Conservation (phyloP, 2,329 filamentous ascomycete species). For the Emericellopsis atlantica region DNA sequence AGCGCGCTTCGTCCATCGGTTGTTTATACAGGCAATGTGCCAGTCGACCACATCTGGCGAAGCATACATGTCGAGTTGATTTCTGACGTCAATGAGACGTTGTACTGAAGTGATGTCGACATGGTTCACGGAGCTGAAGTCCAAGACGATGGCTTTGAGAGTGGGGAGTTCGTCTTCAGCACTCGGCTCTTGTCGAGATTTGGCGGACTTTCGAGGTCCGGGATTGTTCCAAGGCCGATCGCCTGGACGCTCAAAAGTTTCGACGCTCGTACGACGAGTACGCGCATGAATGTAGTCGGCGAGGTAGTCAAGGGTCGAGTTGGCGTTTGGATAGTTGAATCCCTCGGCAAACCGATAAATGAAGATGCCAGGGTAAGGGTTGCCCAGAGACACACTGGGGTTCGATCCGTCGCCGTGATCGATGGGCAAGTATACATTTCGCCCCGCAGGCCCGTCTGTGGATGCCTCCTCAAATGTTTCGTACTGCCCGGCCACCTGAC, state of each 20-base stretch:
- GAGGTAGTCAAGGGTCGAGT: constrained; percentile 74
- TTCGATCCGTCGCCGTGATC: constrained; percentile 41
- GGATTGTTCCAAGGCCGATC: constrained; percentile 96
- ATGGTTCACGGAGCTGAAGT: constrained; percentile 89
- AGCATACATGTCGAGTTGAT: constrained; percentile 80
- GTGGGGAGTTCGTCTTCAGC: constrained; percentile 42
- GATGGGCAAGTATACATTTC: constrained; percentile 27
- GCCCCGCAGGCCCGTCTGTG: constrained; percentile 23
- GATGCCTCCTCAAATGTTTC: constrained; percentile 30
- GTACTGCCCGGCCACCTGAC: constrained; percentile 34
- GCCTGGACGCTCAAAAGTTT: constrained; percentile 33
- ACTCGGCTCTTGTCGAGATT: constrained; percentile 24
- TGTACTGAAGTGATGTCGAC: constrained; percentile 89
- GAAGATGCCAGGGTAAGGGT: constrained; percentile 77
- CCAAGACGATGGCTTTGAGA: constrained; percentile 80
- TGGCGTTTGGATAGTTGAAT: constrained; percentile 93
- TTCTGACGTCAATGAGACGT: constrained; percentile 84
- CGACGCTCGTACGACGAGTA: constrained; percentile 63
- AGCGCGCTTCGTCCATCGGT: constrained; percentile 49
- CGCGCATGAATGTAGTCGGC: constrained; percentile 52
- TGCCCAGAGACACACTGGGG: constrained; percentile 24
- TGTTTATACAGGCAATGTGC: constrained; percentile 91
- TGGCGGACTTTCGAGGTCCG: constrained; percentile 38
- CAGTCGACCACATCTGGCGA: constrained; percentile 76
- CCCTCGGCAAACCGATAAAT: constrained; percentile 92